Base-by-base conservation (phyloP, 1,284 basidiomycete species). In the Chondrostereum purpureum region DNA sequence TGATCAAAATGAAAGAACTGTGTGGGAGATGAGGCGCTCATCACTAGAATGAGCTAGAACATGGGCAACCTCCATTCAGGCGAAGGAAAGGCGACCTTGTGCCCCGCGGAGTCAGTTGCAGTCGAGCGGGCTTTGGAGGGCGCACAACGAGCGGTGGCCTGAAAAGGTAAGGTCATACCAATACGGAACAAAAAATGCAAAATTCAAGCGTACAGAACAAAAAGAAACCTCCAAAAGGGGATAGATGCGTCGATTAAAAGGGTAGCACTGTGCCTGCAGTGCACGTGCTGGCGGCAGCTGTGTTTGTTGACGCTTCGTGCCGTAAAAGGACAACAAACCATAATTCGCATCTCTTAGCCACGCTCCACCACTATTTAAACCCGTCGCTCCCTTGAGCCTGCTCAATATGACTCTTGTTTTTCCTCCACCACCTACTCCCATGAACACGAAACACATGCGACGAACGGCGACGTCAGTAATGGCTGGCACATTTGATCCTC, bases 391-490 rank as follows among this genome's bases (percentile, higher is more conserved):
- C 48, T 49, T 46, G 39, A 43, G 45, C 34, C 31, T 41, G 55
- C 55, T 58, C 58, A 53, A 53, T 53, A 71, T 75, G 64, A 58
- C 69, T 44, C 51, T 67, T 51, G 58, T 64, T 24, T 49, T 67
- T 50, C 62, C 63, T 40, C 59, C 57, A 40, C 49, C 54, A 46
- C 55, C 59, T 47, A 56, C 59, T 16, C 48, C 50, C 31, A 56
- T 59, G 39, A 51, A 62, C 47, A 61, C 66, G 11, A 81, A 80
- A 58, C 76, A 70, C 46, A 68, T 65, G 5, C 75, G 85, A 16
- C 80, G 85, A 48, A 82, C 75, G 43, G 86, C 85, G 42, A 88
- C 85, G 8, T 58, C 77, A 12, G 80, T 88, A 35, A 75, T 88
- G 61, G 78, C 83, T 0, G 85, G 85, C 54, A 66, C 72, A 55